Conservation (phyloP, 176 grass and related monocot genomes). For the maize (Zea mays) region Zm-B73-REFERENCE-NAM-5.0 NC_050098.1:147369001-147369500, state of each 20-base stretch:
- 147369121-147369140: not conserved
- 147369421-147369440: slow-evolving; percentile 41
- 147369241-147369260: slow-evolving; percentile 28
- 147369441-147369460: slow-evolving; percentile 83
- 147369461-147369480: slow-evolving; percentile 73
- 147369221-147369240: slow-evolving; percentile 77
- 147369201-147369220: slow-evolving; percentile 63
- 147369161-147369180: too few relatives aligned
- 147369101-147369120: slow-evolving; percentile 79
- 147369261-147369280: not conserved
- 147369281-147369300: slow-evolving; percentile 54
- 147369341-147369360: slow-evolving; percentile 55
- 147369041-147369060: slow-evolving; percentile 72
- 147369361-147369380: slow-evolving; percentile 42
- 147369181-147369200: too few relatives aligned
- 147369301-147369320: slow-evolving; percentile 54
- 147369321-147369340: slow-evolving; percentile 52
- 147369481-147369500: slow-evolving; percentile 67
- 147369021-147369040: slow-evolving; percentile 53
- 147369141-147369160: too few relatives aligned
- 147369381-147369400: slow-evolving; percentile 8
- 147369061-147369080: slow-evolving; percentile 85
- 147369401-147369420: not conserved
- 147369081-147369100: slow-evolving; percentile 78
- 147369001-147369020: not conserved